Base-by-base conservation (phyloP, 2,329 filamentous ascomycete genomes). In the Fonsecaea monophora region DNA sequence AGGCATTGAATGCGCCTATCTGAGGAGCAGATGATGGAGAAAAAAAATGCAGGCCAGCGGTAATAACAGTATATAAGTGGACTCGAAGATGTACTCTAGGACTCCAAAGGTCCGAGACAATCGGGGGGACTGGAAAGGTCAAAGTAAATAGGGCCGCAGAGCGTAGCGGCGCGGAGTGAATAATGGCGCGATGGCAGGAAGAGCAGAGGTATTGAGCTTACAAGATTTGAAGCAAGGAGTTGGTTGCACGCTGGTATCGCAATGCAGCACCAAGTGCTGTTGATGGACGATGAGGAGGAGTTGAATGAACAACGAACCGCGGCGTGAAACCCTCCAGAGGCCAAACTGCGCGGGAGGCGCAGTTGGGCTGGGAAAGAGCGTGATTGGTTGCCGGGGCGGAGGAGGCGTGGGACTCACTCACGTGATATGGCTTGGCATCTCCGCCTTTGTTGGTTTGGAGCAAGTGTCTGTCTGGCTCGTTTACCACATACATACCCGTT, bases 161-260 rank as follows among this genome's bases (percentile, higher is more conserved):
- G 37, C 25, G 54, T 50, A 25, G 38, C 35, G 59, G 59, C 53
- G 35, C 32, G 58, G 30, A 58, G 54, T 32, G 30, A 32, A 42
- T 60, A 56, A 53, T 48, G 54, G 57, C 55, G 30, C 35, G 42
- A 55, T 38, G 54, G 61, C 38, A 53, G 53, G 38, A 65, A 45
- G 53, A 59, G 53, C 58, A 57, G 60, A 70, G 60, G 68, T 63
- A 60, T 37, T 66, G 56, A 68, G 67, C 68, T 64, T 70, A 70
- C 68, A 68, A 68, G 64, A 70, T 68, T 59, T 60, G 53, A 67
- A 62, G 58, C 40, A 55, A 60, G 35, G 56, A 64, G 62, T 53
- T 58, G 58, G 58, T 50, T 60, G 60, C 48, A 63, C 32, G 54
- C 61, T 63, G 64, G 40, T 62, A 40, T 69, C 40, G 64, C 57